A percentile compares a stretch with the other conserved stretches of the same genome.
These are phyloP conservation scores for Candolleomyces efflorescens DNA, from an alignment of 768 basidiomycete species.

Conservation along the genomic window DNA sequence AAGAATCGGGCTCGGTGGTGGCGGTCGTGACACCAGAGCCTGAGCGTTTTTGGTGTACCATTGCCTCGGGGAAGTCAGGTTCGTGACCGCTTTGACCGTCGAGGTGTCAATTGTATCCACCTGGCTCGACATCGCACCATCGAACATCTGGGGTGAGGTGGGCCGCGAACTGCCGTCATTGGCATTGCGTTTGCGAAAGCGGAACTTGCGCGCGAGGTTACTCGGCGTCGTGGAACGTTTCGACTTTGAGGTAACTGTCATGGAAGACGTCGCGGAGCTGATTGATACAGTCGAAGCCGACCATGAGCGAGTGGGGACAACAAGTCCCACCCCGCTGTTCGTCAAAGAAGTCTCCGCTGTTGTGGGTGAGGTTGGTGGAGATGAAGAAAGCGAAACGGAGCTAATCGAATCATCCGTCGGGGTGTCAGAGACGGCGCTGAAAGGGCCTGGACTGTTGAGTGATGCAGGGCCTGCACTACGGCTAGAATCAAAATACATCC, in stretches of 20 bases:
- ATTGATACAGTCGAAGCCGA: slow-evolving; percentile 56
- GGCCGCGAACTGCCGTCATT: slow-evolving; percentile 8
- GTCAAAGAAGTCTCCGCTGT: not conserved
- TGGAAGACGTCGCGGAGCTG: slow-evolving; percentile 43
- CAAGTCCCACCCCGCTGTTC: slow-evolving; percentile 1
- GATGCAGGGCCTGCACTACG: slow-evolving; percentile 36
- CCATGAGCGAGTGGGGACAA: slow-evolving; percentile 42
- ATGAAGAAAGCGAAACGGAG: slow-evolving; percentile 7
- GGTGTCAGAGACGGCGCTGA: slow-evolving; percentile 12
- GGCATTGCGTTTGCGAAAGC: slow-evolving; percentile 37
- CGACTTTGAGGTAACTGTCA: slow-evolving; percentile 41
- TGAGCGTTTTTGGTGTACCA: slow-evolving; percentile 9
- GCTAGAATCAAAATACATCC: slow-evolving; percentile 33
- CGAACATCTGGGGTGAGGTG: not conserved
- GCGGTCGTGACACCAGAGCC: slow-evolving; percentile 1
- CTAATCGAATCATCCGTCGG: not conserved
- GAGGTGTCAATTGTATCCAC: not conserved
- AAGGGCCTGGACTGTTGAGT: slow-evolving; percentile 19
- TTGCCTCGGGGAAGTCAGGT: not conserved
- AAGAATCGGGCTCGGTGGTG: slow-evolving; percentile 3
- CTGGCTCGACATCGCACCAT: not conserved
- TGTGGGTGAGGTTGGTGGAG: slow-evolving; percentile 16
- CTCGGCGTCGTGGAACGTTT: slow-evolving; percentile 38
- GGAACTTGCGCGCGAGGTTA: slow-evolving; percentile 53
- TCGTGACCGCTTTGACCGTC: not conserved